Base-by-base conservation (phyloP, 1,139 yeast species). In the Taiozyma onychis region DNA sequence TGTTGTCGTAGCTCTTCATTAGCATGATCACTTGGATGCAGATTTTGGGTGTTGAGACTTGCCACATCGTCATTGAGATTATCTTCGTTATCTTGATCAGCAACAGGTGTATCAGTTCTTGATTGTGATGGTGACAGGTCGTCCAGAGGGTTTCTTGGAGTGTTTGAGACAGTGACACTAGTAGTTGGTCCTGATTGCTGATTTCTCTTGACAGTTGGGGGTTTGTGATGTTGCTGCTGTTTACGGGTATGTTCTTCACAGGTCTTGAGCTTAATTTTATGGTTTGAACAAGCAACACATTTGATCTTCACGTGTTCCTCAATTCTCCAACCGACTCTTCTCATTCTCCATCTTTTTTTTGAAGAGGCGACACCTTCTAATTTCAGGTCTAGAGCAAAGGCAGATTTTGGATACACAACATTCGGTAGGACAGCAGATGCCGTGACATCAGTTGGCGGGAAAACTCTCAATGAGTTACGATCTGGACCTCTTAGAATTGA, bases 371-470 rank as follows among this genome's bases (percentile, higher is more conserved):
- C 78, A 52, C 96, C 93, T 57, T 90, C 95, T 58, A 95, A 69
- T 56, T 83, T 80, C 62, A 93, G 72, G 62, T 90, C 97, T 32
- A 93, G 75, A 0, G 95, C 86, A 62, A 93, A 88, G 0, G 84
- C 75, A 0, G 96, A 86, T 61, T 88, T 85, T 11, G 99, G 99
- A 65, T 88, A 88, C 22, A 88, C 78, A 16, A 89, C 96, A 55
- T 88, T 87, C 3, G 99, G 99, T 45, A 93, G 72, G 5, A 85
- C 85, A 4, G 96, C 91, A 41, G 85, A 80, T 4, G 97, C 95
- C 3, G 88, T 84, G 41, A 93, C 85, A 46, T 86, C 88, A 0
- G 98, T 93, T 4, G 99, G 98, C 1, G 99, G 99, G 66, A 93
- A 93, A 1, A 95, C 89, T 53, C 99, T 76, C 42, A 89, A 71